Evolutionary conservation across 1,139 yeast genomes (phyloP), one percentile per base, ranked within the genome.

Genomic region (Pichia sp.): DNA sequence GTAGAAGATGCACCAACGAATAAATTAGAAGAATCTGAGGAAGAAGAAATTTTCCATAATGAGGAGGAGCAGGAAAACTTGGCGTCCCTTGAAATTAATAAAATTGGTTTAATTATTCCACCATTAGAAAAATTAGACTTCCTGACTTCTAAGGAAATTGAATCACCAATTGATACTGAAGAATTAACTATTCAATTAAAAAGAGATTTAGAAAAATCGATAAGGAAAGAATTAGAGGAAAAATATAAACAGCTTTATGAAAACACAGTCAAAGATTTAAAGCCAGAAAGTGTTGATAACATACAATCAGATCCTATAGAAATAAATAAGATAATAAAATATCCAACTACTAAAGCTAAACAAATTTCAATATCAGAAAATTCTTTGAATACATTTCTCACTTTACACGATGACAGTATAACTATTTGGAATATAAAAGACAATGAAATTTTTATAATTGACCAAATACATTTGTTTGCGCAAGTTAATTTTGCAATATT

Each of bases 321-420:
- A n/a, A n/a, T n/a, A n/a, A n/a, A n/a, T n/a, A n/a, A n/a, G n/a
- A n/a, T n/a, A n/a, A n/a, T n/a, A n/a, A n/a, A 11, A 26, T 26
- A 29, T 10, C 47, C 53, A 11, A 31, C 23, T 4, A 37, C 46
- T 2, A 32, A 39, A 24, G 38, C 46, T 2, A 47, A 38, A 35
- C 23, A 29, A 4, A 36, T 47, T 16, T 29, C 37, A 2, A 20
- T 37, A 7, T 41, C 29, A 11, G 30, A n/a, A 20, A 12, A n/a
- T n/a, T 11, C 23, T 22, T n/a, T 25, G 4, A 22, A 20, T n/a
- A 29, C 24, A 20, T 11, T 46, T 7, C 8, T 50, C 7, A 37
- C 49, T 4, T 27, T 50, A 6, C 52, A 50, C 33, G 46, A 45
- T 16, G 46, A 48, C 20, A 35, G 27, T 9, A 37, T 50, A 11